Evolutionary conservation across 2,329 filamentous ascomycete genomes (phyloP).

Genomic region (Xylariaceae sp.): DNA sequence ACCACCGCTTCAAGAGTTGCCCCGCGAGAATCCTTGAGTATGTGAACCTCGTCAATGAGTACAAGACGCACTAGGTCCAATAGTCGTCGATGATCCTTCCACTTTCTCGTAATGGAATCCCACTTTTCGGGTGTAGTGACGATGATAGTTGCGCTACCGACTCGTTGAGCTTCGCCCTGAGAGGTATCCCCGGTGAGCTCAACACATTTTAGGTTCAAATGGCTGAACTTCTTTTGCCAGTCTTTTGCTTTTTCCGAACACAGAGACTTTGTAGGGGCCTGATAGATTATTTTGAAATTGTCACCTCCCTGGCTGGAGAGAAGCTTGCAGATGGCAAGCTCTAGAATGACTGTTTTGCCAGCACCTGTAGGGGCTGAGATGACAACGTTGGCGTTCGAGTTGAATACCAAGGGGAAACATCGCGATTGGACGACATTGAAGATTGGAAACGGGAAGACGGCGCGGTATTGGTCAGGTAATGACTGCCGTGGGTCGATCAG

Average conservation of each 20-base stretch:
- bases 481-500: slow-evolving; percentile 41
- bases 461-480: slow-evolving; percentile 63
- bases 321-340: slow-evolving; percentile 74
- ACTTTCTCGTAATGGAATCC: slow-evolving; percentile 84
- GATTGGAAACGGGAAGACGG: slow-evolving; percentile 65
- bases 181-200: slow-evolving; percentile 82
- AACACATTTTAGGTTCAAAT: slow-evolving; percentile 62
- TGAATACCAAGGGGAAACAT: slow-evolving; percentile 63
- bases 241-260: slow-evolving; percentile 72
- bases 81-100: slow-evolving; percentile 72
- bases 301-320: slow-evolving; percentile 49
- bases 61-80: slow-evolving; percentile 73
- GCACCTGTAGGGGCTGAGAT: slow-evolving; percentile 78
- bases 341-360: slow-evolving; percentile 76
- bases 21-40: slow-evolving; percentile 72
- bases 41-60: slow-evolving; percentile 83
- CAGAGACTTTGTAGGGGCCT: slow-evolving; percentile 77
- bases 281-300: slow-evolving; percentile 76
- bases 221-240: slow-evolving; percentile 69
- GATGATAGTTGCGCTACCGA: slow-evolving; percentile 73
- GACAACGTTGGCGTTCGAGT: slow-evolving; percentile 68
- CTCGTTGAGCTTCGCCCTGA: slow-evolving; percentile 56
- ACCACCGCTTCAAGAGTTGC: slow-evolving; percentile 79
- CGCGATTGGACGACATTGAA: slow-evolving; percentile 84
- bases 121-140: slow-evolving; percentile 87